phyloP scores from a whole-genome alignment of 345 rosid genomes.

The Citrus medica region DNA sequence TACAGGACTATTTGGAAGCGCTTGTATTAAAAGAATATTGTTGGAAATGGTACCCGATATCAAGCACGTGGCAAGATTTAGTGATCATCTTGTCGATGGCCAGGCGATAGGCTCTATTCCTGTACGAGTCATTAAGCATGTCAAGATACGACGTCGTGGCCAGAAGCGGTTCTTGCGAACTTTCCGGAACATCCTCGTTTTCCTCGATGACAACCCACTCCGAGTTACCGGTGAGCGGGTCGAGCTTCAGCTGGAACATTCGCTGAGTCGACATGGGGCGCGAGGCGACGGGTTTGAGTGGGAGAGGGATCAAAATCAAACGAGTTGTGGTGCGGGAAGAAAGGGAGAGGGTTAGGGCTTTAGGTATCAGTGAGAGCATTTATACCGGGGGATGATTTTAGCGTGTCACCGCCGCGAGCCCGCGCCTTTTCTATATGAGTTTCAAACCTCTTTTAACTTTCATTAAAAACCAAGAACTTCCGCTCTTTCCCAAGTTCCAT shows the following conservation, averaged over 20 bases:
- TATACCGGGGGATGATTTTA: not conserved
- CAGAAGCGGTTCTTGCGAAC: constrained; percentile 34
- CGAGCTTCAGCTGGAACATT: constrained; percentile 56
- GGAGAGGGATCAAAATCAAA: constrained; percentile 3
- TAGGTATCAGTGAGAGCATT: constrained; percentile 20
- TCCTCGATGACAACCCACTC: constrained; percentile 68
- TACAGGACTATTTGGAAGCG: too few species aligned
- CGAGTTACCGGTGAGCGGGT: constrained; percentile 63
- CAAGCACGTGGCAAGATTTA: constrained; percentile 79
- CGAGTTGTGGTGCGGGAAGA: constrained; percentile 7
- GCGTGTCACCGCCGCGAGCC: not conserved
- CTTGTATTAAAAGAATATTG: not conserved
- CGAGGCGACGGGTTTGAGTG: constrained; percentile 4
- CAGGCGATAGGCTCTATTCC: constrained; percentile 51
- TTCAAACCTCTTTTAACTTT: too few species aligned
- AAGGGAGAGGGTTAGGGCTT: constrained; percentile 24
- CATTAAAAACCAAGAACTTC: too few species aligned
- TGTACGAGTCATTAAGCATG: constrained; percentile 66
- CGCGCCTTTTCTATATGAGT: not conserved
- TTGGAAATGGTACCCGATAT: constrained; percentile 57
- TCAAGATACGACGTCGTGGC: constrained; percentile 68
- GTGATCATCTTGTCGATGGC: constrained; percentile 61
- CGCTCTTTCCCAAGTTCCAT: too few species aligned
- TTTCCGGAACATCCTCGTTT: constrained; percentile 26
- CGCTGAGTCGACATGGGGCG: constrained; percentile 48